Base-by-base conservation (phyloP, 768 basidiomycete species). In the Cubamyces lactineus region DNA sequence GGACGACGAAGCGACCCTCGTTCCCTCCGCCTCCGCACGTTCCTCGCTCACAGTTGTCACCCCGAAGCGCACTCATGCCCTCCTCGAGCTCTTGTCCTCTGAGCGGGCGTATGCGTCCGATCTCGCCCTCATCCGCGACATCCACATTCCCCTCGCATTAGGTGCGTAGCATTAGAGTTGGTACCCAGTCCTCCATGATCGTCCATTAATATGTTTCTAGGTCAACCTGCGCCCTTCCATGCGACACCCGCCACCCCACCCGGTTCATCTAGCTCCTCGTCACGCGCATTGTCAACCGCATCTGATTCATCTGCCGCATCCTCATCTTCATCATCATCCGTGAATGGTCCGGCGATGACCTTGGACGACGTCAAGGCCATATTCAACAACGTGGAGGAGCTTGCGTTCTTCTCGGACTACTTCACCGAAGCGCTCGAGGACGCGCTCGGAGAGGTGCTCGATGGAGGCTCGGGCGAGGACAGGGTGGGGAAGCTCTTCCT, bases 91-190 rank as follows among this genome's bases (percentile, higher is more conserved):
- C 26, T 80, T 94, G 47, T 84, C 87, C 12, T 90, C 89, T 21
- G 92, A 94, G 70, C 80, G 89, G 26, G 88, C 89, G 1, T 93
- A 93, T 73, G 87, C 92, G 13, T 86, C 86, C n/a, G 92, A 94
- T 78, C 79, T 94, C 26, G 87, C 87, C 16, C 78, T 93, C 56
- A 85, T 94, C 64, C 81, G 87, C 55, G 87, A 90, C 62, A 81
- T 93, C 24, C 87, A 94, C 67, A 86, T 93, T 42, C 91, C 91
- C 6, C 74, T 92, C 54, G 92, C 91, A 48, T 77, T 88, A 68
- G 91, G 92, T 84, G 75, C 64, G 82, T 79, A 42, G 28, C 46
- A 42, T 13, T 57, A 56, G 34, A 39, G 56, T 53, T 42, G 46
- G 21, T 46, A 34, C 56, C 28, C 46, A 17, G 51, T 11, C 53